Conservation (phyloP, 2,329 filamentous ascomycete species). For the Pseudogymnoascus sp. region DNA sequence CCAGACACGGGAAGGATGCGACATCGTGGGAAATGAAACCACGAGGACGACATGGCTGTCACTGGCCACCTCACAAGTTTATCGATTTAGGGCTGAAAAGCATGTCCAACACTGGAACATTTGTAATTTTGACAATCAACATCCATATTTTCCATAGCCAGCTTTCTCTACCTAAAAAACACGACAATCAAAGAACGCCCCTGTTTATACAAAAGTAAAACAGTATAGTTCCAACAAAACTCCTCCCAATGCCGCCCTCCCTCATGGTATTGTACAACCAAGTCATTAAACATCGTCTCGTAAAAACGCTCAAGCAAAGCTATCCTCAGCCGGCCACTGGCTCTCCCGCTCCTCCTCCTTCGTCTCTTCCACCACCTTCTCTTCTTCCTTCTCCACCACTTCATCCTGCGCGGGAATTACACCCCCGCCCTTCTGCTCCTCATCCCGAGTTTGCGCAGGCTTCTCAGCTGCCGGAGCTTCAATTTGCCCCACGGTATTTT, state of each 20-base stretch:
- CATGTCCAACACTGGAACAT: not conserved
- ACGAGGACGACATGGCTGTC: not conserved
- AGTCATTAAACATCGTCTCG: conserved; percentile 15
- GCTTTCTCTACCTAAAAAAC: not conserved
- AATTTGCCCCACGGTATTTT: not conserved
- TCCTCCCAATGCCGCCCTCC: not conserved
- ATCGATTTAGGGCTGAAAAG: not conserved
- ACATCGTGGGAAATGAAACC: not conserved
- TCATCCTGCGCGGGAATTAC: not conserved
- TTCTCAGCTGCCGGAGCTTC: conserved; percentile 4
- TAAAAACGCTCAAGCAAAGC: conserved; percentile 24
- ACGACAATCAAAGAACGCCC: not conserved
- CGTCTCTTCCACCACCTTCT: not conserved
- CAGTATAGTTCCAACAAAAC: not conserved
- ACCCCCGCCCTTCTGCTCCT: not conserved
- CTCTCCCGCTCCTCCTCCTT: not conserved
- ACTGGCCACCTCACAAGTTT: not conserved
- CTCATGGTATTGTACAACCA: conserved; percentile 14
- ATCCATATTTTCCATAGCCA: not conserved
- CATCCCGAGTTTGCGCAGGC: not conserved
- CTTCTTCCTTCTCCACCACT: not conserved
- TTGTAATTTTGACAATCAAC: not conserved
- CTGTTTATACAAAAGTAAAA: conserved; percentile 9
- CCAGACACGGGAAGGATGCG: conserved; percentile 1
- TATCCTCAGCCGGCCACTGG: conserved; percentile 27